These are phyloP conservation scores for Serendipita vermifera DNA, from an alignment of 768 basidiomycete species.

Conservation along the genomic window DNA sequence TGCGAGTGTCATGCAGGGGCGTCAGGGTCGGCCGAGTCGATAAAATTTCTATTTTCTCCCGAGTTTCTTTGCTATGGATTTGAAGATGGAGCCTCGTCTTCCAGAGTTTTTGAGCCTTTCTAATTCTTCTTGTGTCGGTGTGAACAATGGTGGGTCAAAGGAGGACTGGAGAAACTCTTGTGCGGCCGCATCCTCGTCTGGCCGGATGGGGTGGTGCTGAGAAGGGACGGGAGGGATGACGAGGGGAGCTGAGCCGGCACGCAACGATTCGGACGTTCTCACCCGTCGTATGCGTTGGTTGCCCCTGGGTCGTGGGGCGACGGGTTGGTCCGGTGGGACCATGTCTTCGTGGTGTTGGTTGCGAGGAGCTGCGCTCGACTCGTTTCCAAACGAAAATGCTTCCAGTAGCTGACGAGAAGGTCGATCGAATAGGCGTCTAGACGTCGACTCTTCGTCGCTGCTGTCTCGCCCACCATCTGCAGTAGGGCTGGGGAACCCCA, in stretches of 20 bases:
- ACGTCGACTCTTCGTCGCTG: slow-evolving; percentile 7
- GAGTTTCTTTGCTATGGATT: no score
- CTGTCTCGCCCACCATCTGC: not conserved
- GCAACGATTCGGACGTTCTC: slow-evolving; percentile 6
- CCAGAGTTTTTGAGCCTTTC: no score
- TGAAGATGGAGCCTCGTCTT: no score
- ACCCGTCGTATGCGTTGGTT: not conserved
- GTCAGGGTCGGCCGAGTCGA: no score
- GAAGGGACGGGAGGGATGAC: slow-evolving; percentile 1
- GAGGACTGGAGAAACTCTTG: slow-evolving; percentile 2
- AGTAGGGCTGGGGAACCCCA: not conserved
- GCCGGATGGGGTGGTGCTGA: not conserved
- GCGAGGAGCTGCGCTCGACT: not conserved
- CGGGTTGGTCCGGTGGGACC: not conserved
- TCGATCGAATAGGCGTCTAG: not conserved
- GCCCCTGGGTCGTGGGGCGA: not conserved
- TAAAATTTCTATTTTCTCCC: no score
- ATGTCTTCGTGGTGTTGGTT: not conserved
- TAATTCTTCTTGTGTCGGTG: no score
- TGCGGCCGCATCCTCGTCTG: not conserved
- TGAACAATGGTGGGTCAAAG: not conserved
- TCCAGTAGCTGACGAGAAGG: not conserved
- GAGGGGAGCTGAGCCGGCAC: slow-evolving; percentile 8
- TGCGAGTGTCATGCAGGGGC: no score
- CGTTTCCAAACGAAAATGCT: not conserved